Conservation (phyloP, 768 basidiomycete species). For the Lactarius pseudohatsudake region DNA sequence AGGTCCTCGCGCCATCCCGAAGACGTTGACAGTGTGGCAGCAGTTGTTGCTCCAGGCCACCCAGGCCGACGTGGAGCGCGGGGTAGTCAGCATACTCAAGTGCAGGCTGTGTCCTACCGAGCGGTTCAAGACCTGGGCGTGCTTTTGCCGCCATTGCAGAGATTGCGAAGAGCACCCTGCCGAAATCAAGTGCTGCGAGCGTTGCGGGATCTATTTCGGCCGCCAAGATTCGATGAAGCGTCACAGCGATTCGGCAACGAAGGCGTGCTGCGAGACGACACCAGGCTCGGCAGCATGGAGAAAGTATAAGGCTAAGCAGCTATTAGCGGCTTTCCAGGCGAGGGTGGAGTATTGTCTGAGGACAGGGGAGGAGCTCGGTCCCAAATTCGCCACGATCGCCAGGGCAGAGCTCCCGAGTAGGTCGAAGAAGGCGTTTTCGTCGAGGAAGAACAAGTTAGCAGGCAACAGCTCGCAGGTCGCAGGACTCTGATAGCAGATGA, state of each 20-base stretch:
- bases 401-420: not conserved
- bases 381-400: not conserved
- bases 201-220: not conserved
- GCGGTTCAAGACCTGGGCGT: not conserved
- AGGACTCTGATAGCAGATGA: not conserved
- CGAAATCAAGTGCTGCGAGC: not conserved
- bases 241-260: not conserved
- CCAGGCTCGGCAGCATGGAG: not conserved
- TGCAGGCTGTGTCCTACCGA: constrained; percentile 5
- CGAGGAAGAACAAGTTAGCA: not conserved
- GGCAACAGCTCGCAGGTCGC: not conserved
- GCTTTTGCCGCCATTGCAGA: not conserved
- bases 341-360: not conserved
- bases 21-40: not conserved
- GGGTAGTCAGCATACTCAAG: not conserved
- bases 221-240: not conserved
- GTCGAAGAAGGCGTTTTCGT: not conserved
- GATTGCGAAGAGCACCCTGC: not conserved
- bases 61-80: not conserved
- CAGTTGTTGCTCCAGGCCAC: not conserved
- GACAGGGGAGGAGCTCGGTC: not conserved
- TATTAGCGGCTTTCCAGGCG: not conserved
- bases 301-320: not conserved
- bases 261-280: not conserved
- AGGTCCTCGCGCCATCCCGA: not conserved